Base-by-base conservation (phyloP, 1,139 yeast genomes). In the Candida sanyaensis region DNA sequence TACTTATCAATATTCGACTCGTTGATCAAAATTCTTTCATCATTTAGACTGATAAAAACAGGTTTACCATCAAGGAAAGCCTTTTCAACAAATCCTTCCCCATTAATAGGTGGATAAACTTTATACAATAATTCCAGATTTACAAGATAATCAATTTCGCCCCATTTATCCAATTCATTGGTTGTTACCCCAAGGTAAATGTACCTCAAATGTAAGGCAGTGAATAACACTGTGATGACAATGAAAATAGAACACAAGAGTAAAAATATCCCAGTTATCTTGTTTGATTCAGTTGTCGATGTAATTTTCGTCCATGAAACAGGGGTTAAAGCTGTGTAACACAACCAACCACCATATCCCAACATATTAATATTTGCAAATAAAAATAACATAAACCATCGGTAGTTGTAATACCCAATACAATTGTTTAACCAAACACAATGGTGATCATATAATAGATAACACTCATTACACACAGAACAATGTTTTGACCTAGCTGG, bases 371-470 rank as follows among this genome's bases (percentile, higher is more conserved):
- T 63, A 52, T 88, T 86, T 32, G 83, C 69, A 0, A 76, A 33
- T 41, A 93, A 66, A 58, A 86, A 92, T 7, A 68, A 52, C 45
- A 88, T 58, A 60, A 93, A 93, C 78, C 84, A 88, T 41, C 79
- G 71, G 65, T 83, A 88, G 60, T 93, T 93, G 44, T 80, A 75
- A 57, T 77, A 77, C 0, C 97, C 98, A 30, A 93, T 33, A 65
- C 98, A 93, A 60, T 88, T 91, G 67, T 92, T 92, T 49, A 92
- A 69, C 97, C 97, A 93, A n/a, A 90, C 67, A 62, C 99, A 93
- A 66, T 93, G 98, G 62, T 93, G 99, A 63, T 93, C 99, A 57
- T 78, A 83, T 51, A 86, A 62, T 32, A 84, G 69, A 4, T 86
- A 73, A 62, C 99, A 93, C 26, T 65, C 58, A 44, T 77, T 74